Conservation (phyloP, 495 filamentous ascomycete genomes). For the Aspergillus biplanus region DNA sequence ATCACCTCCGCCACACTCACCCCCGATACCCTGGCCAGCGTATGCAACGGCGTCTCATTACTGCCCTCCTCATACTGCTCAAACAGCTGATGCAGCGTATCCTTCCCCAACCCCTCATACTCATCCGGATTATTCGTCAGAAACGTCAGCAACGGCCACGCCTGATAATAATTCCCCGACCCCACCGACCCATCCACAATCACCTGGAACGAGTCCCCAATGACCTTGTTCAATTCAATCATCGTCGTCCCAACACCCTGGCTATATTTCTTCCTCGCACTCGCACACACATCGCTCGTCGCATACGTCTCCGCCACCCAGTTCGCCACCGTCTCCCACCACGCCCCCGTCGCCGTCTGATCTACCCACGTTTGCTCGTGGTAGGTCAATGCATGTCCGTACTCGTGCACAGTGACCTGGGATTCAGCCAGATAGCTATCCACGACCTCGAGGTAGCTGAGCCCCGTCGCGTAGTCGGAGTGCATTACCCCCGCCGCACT, state of each 20-base stretch:
- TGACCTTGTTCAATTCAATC: constrained; percentile 19
- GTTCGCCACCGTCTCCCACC: constrained; percentile 22
- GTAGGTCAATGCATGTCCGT: constrained; percentile 24
- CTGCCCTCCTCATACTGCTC: constrained; percentile 16
- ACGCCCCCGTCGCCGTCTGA: constrained; percentile 17
- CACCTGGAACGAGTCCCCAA: constrained; percentile 20
- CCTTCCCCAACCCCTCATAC: constrained; percentile 15
- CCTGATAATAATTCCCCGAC: constrained; percentile 20
- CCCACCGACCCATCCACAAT: constrained; percentile 17
- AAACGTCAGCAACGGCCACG: constrained; percentile 21
- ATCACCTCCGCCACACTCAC: constrained; percentile 6
- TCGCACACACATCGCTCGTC: constrained; percentile 14
- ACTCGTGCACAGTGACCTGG: constrained; percentile 20
- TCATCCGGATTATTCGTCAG: constrained; percentile 23
- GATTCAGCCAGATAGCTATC: constrained; percentile 10
- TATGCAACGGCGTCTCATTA: constrained; percentile 23
- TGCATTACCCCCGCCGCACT: constrained; percentile 16
- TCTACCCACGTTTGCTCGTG: constrained; percentile 20
- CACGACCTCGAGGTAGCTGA: constrained; percentile 19
- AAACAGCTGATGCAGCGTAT: constrained; percentile 11
- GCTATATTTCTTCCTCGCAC: constrained; percentile 4
- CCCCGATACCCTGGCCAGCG: constrained; percentile 7
- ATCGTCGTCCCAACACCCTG: constrained; percentile 9
- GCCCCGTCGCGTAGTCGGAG: constrained; percentile 12
- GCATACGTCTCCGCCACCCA: constrained; percentile 20